These are phyloP conservation scores for Sicyos edulis DNA, from an alignment of 306 rosid genomes.

Conservation along the genomic window DNA sequence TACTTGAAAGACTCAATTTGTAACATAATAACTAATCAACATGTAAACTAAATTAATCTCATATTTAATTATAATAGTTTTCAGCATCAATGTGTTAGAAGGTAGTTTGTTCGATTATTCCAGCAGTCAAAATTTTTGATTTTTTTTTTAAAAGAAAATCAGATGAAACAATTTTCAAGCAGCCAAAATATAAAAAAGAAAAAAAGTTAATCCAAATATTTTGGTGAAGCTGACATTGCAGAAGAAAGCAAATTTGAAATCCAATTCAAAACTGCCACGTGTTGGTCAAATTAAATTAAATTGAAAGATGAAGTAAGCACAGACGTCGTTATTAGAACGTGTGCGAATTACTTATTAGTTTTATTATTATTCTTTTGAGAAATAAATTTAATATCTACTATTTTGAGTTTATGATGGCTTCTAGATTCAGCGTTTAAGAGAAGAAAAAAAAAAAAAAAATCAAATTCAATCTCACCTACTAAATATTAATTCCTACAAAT, in stretches of 20 bases:
- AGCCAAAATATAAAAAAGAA: neutral
- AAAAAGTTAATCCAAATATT: neutral
- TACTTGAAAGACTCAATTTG: no score
- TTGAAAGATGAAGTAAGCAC: conserved; percentile 8
- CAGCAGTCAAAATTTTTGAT: neutral
- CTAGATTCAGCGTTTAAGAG: neutral
- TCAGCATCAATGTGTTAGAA: no score
- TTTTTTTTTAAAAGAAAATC: neutral
- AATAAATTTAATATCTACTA: neutral
- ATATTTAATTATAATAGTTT: no score
- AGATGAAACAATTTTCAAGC: neutral
- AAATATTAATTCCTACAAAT: neutral
- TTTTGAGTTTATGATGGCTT: neutral
- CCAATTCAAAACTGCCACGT: neutral
- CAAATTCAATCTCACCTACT: neutral
- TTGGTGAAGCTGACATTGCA: neutral
- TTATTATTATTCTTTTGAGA: neutral
- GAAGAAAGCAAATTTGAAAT: neutral
- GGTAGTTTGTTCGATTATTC: neutral
- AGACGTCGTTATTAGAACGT: conserved; percentile 1
- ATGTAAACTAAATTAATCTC: no score
- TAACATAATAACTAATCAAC: no score
- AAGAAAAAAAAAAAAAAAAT: neutral
- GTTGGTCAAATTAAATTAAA: neutral
- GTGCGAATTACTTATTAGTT: neutral